Evolutionary conservation across 2,329 filamentous ascomycete species (phyloP).

Genomic region (Ophiocordyceps robertsii): DNA sequence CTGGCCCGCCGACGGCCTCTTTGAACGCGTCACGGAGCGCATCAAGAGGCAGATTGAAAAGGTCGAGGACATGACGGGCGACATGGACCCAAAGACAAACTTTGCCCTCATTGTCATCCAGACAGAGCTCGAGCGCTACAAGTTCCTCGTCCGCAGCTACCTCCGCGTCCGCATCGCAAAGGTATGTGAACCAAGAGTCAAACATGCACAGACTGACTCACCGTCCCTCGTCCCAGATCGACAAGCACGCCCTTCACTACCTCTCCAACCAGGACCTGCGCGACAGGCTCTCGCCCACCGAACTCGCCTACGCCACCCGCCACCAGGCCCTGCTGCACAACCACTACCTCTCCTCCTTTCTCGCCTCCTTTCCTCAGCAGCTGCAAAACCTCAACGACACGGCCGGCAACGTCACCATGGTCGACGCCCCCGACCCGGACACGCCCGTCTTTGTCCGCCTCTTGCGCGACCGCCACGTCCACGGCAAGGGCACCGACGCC

Average conservation of each 20-base stretch:
- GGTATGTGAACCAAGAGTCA: conserved; percentile 27
- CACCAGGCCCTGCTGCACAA: conserved; percentile 75
- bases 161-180: conserved; percentile 79
- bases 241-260: conserved; percentile 64
- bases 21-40: conserved; percentile 67
- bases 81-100: conserved; percentile 82
- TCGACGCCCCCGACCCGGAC: conserved; percentile 73
- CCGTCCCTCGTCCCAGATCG: conserved; percentile 40
- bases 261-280: conserved; percentile 42
- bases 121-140: conserved; percentile 88
- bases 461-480: conserved; percentile 44
- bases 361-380: conserved; percentile 64
- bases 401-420: conserved; percentile 81
- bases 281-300: conserved; percentile 57
- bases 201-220: not conserved
- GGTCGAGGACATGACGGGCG: conserved; percentile 65
- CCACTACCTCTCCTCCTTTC: conserved; percentile 77
- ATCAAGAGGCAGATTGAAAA: conserved; percentile 57
- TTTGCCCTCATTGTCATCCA: conserved; percentile 91
- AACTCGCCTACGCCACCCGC: conserved; percentile 68
- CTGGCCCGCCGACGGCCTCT: conserved; percentile 57
- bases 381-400: conserved; percentile 84
- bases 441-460: conserved; percentile 74
- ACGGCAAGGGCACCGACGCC: conserved; percentile 48
- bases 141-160: conserved; percentile 77